Base-by-base conservation (phyloP, 2,329 filamentous ascomycete genomes). In the Hirsutella minnesotensis region DNA sequence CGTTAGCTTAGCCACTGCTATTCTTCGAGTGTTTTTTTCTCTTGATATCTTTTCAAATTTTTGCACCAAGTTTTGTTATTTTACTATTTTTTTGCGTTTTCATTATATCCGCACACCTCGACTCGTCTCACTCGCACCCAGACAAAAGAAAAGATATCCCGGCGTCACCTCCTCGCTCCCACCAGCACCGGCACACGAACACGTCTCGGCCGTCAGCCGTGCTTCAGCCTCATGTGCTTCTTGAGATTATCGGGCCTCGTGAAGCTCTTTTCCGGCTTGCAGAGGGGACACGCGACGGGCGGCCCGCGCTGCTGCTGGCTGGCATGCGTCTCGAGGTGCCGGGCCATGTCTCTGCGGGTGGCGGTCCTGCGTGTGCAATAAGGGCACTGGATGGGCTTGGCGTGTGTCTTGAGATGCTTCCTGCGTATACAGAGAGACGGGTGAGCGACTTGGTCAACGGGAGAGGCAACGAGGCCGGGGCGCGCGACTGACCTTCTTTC, bases 171-270 rank as follows among this genome's bases (percentile, higher is more conserved):
- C 18, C 33, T 35, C 33, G 9, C 16, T n/a, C 13, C 8, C 31
- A 13, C 13, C 31, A 27, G 7, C 24, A 27, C 33, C 3, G n/a
- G n/a, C n/a, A n/a, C n/a, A n/a, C n/a, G n/a, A n/a, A n/a, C n/a
- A n/a, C n/a, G n/a, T n/a, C n/a, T n/a, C n/a, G n/a, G n/a, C 2
- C 9, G 9, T 35, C 16, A n/a, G 2, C 15, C 33, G 16, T 33
- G 29, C 2, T 21, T 10, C 2, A 10, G 19, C 20, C 19, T 41
- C 8, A 22, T 22, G 30, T 41, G 39, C 10, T 27, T 41, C 3
- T 41, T 16, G 9, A 30, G 39, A 18, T 41, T 41, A 21, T 41
- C 39, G 30, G 31, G 15, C 20, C 39, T 20, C 20, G 39, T 41
- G n/a, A 41, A 41, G 9, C 13, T 7, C 38, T 33, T 40, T 1